A percentile compares a stretch with the other conserved stretches of the same genome.
phyloP scores from a whole-genome alignment of 73 alveolate species.

The Halteria grandinella region DNA sequence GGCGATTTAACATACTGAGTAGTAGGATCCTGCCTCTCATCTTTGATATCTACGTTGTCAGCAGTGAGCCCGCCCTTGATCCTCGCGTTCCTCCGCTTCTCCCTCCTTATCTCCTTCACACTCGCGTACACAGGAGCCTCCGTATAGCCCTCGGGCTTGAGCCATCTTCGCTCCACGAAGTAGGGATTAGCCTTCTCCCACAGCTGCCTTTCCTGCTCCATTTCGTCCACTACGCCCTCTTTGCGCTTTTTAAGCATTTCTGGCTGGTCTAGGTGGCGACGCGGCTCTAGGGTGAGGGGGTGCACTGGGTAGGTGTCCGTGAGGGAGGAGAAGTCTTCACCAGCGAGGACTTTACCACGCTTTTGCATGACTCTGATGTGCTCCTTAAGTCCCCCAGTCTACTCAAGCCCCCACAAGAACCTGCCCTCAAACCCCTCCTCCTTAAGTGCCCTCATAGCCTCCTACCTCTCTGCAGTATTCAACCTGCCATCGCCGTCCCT shows the following conservation, averaged over 20 bases:
- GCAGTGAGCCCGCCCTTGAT: conserved; percentile 61
- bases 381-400: conserved; percentile 67
- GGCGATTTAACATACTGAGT: too few species aligned
- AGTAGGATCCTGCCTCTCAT: too few species aligned
- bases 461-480: conserved; percentile 61
- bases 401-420: conserved; percentile 79
- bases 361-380: conserved; percentile 76
- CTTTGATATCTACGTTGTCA: conserved; percentile 51
- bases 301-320: conserved; percentile 73
- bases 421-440: conserved; percentile 50
- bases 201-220: too few species aligned
- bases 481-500: conserved; percentile 82
- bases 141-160: too few species aligned
- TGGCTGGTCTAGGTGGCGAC: too few species aligned
- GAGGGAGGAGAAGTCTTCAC: conserved; percentile 79
- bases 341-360: conserved; percentile 82
- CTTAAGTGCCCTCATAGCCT: conserved; percentile 50
- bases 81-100: too few species aligned
- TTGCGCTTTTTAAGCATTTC: too few species aligned
- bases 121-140: too few species aligned
- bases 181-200: too few species aligned
- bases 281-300: conserved; percentile 74
- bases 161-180: too few species aligned
- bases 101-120: too few species aligned
- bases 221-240: too few species aligned